These are phyloP conservation scores for Nicotiana paniculata DNA, from an alignment of 257 asterid species.

Conservation along the genomic window DNA sequence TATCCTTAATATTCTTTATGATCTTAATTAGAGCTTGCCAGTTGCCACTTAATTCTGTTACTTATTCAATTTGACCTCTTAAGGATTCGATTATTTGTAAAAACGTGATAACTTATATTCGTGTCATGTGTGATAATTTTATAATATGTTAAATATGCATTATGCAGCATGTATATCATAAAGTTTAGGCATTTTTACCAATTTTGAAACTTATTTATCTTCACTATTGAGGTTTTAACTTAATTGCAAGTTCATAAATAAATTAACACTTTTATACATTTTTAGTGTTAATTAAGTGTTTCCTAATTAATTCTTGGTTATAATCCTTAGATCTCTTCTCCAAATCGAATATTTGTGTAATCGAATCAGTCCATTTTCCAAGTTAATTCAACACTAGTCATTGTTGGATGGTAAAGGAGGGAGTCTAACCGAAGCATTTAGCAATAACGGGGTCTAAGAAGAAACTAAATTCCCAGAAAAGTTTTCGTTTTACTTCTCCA, in stretches of 20 bases:
- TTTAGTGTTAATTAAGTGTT: too few species aligned
- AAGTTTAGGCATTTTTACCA: too few species aligned
- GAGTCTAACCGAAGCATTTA: not conserved
- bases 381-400: conserved; percentile 8
- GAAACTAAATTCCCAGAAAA: conserved; percentile 3
- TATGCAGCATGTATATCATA: not conserved
- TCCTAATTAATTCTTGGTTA: not conserved
- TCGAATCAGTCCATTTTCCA: not conserved
- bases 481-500: conserved; percentile 2
- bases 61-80: not conserved
- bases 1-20: not conserved
- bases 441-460: conserved; percentile 20
- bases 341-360: conserved; percentile 13
- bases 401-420: not conserved
- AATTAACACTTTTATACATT: too few species aligned
- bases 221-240: too few species aligned
- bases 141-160: not conserved
- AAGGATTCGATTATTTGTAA: not conserved
- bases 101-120: not conserved
- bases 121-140: not conserved
- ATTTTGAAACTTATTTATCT: too few species aligned
- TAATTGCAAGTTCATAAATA: too few species aligned
- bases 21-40: not conserved
- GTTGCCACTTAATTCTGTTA: not conserved
- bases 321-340: conserved; percentile 14